These are phyloP conservation scores for Pyrenochaeta sp. DNA, from an alignment of 2,329 filamentous ascomycete species.

Conservation along the genomic window DNA sequence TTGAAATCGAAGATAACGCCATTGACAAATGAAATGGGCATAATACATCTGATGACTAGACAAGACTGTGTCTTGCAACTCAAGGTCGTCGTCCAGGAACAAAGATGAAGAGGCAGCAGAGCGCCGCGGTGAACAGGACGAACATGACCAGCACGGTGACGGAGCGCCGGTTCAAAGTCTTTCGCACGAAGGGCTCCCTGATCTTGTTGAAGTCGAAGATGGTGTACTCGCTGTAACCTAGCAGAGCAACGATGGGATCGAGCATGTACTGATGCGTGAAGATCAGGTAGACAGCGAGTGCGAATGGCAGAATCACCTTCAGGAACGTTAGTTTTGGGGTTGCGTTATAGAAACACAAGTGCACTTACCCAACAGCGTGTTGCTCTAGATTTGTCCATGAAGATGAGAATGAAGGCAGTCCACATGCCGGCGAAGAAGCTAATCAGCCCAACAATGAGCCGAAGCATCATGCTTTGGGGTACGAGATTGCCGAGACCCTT, in stretches of 20 bases:
- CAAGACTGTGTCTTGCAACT: slow-evolving; percentile 1
- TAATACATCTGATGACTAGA: slow-evolving; percentile 23
- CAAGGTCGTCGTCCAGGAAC: slow-evolving; percentile 86
- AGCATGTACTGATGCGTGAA: slow-evolving; percentile 92
- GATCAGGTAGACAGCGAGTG: slow-evolving; percentile 78
- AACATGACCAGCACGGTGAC: slow-evolving; percentile 81
- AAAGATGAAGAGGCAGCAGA: slow-evolving; percentile 90
- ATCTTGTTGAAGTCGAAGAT: slow-evolving; percentile 90
- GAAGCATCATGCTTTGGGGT: slow-evolving; percentile 84
- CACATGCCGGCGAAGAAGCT: slow-evolving; percentile 93
- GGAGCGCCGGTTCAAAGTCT: slow-evolving; percentile 82
- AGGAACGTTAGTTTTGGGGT: slow-evolving; percentile 35
- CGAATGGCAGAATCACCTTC: slow-evolving; percentile 86
- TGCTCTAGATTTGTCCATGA: slow-evolving; percentile 76
- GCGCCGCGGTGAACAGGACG: slow-evolving; percentile 76
- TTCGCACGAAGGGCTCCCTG: slow-evolving; percentile 88
- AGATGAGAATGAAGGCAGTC: slow-evolving; percentile 92
- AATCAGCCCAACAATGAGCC: slow-evolving; percentile 83
- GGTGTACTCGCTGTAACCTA: slow-evolving; percentile 95
- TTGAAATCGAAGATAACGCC: slow-evolving; percentile 11
- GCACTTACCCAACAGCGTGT: slow-evolving; percentile 83
- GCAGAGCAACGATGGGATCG: slow-evolving; percentile 85
- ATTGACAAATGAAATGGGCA: slow-evolving; percentile 25
- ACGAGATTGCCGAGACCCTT: slow-evolving; percentile 97
- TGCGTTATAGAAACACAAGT: background rate